A percentile compares a stretch with the other conserved stretches of the same genome.
Conservation (phyloP, 495 filamentous ascomycete species). For the Cercophora sp. region DNA sequence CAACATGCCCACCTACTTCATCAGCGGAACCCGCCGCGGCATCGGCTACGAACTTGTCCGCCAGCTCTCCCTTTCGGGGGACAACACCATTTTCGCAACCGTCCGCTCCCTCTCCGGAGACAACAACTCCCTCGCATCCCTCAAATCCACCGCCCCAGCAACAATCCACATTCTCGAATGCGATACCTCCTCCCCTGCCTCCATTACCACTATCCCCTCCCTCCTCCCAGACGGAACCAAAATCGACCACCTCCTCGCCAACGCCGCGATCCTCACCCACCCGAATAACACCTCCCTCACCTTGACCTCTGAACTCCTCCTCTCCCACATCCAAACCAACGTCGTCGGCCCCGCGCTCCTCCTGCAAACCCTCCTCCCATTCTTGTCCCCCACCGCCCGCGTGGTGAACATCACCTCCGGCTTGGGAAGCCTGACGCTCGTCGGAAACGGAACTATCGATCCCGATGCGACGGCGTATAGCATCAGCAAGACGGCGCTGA, state of each 20-base stretch:
- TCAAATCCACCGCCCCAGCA: slow-evolving; percentile 12
- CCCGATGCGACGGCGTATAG: slow-evolving; percentile 26
- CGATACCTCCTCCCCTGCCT: slow-evolving; percentile 32
- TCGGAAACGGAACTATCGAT: slow-evolving; percentile 3
- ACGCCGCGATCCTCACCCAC: slow-evolving; percentile 34
- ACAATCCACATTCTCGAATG: slow-evolving; percentile 38
- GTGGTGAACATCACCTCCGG: slow-evolving; percentile 1
- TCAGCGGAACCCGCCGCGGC: slow-evolving; percentile 51
- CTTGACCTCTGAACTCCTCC: slow-evolving; percentile 25
- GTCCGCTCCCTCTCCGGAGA: slow-evolving; percentile 34
- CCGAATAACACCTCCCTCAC: slow-evolving; percentile 22
- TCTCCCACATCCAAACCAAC: slow-evolving; percentile 27
- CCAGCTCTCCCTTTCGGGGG: slow-evolving; percentile 36
- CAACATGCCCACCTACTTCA: slow-evolving; percentile 46
- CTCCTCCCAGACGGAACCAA: slow-evolving; percentile 19
- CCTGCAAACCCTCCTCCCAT: slow-evolving; percentile 15
- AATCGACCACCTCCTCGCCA: slow-evolving; percentile 41
- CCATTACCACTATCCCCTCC: slow-evolving; percentile 27
- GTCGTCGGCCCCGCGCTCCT: slow-evolving; percentile 32
- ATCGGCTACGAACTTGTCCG: slow-evolving; percentile 49
- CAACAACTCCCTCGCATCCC: slow-evolving; percentile 22
- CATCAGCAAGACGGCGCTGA: slow-evolving; percentile 36
- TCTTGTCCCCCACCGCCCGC: background rate
- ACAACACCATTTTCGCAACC: slow-evolving; percentile 45
- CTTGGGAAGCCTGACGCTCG: background rate